Evolutionary conservation across 2,329 filamentous ascomycete species (phyloP), one percentile per base, ranked within the genome.

Genomic region (Hymenoscyphus scutula): DNA sequence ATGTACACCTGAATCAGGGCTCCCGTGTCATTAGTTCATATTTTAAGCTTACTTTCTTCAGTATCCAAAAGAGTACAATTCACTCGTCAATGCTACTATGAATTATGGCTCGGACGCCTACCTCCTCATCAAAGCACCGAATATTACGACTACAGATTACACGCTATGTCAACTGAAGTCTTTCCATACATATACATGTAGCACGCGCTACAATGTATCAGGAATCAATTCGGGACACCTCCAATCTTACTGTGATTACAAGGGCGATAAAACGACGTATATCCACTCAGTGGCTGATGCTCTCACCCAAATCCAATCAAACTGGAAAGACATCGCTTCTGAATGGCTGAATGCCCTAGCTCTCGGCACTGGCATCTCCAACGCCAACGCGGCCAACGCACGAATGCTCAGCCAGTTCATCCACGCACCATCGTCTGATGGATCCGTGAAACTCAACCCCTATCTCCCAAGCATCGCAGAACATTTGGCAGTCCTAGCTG

Each of bases 401-500:
- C 81, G 84, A 0, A 78, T 88, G 15, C 74, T 87, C 8, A 84
- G 83, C 29, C 81, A 88, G 65, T 74, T 84, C 13, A 79, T 84
- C 5, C 79, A 84, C 0, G 69, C 71, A n/a, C n/a, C n/a, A n/a
- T n/a, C n/a, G n/a, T n/a, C n/a, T n/a, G n/a, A n/a, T n/a, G n/a
- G n/a, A 13, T 10, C 53, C 2, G 54, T 60, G 2, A 57, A 58
- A 11, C 58, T 72, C 2, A 64, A 60, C 25, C 30, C 78, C 0
- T 70, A 75, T 0, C 74, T 88, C 0, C 91, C 91, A 0, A 90
- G 87, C 2, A 80, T 90, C n/a, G 87, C 85, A 0, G 91, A 95
- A 74, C 87, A 88, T 0, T 73, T 95, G 0, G 89, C 90, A 0
- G 89, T 91, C 0, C 81, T 92, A 69, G 82, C 84, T 0, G 84